phyloP scores from a whole-genome alignment of 768 basidiomycete species.

The Symmetrospora coprosmae region DNA sequence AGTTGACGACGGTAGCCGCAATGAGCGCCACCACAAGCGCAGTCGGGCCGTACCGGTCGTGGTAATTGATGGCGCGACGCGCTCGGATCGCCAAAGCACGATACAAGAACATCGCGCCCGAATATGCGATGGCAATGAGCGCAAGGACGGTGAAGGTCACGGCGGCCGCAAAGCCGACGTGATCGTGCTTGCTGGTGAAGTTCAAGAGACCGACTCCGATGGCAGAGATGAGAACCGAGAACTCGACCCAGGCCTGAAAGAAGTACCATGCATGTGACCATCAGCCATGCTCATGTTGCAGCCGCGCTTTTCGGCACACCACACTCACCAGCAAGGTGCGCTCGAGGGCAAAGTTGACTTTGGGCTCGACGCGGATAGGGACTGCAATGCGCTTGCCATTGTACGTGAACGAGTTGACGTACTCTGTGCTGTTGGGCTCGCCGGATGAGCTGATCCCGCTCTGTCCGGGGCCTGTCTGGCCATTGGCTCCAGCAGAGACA shows the following conservation, averaged over 20 bases:
- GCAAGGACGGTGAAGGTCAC: slow-evolving; percentile 80
- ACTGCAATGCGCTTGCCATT: slow-evolving; percentile 79
- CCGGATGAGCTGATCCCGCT: slow-evolving; percentile 29
- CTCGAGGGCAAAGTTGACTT: slow-evolving; percentile 93
- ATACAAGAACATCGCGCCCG: slow-evolving; percentile 64
- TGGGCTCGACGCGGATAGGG: slow-evolving; percentile 92
- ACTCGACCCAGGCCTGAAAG: slow-evolving; percentile 71
- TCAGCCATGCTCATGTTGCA: not conserved
- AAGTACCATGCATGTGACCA: not conserved
- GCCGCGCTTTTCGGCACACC: too few relatives aligned
- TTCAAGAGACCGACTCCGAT: slow-evolving; percentile 77
- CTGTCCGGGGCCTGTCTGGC: not conserved
- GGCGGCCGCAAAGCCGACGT: slow-evolving; percentile 65
- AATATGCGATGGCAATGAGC: slow-evolving; percentile 72
- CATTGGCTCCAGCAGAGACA: slow-evolving; percentile 33
- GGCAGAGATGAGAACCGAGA: slow-evolving; percentile 68
- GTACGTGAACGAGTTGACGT: slow-evolving; percentile 54
- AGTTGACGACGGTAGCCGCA: slow-evolving; percentile 57
- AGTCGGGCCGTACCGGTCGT: slow-evolving; percentile 56
- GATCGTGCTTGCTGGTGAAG: slow-evolving; percentile 58
- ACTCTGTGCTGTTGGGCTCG: slow-evolving; percentile 33
- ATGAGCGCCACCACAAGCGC: slow-evolving; percentile 56
- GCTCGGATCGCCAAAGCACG: slow-evolving; percentile 52
- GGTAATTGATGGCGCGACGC: slow-evolving; percentile 67
- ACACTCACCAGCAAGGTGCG: slow-evolving; percentile 44